Conservation (phyloP, 352 stramenopile genomes). For the Phytophthora pluvialis region DNA sequence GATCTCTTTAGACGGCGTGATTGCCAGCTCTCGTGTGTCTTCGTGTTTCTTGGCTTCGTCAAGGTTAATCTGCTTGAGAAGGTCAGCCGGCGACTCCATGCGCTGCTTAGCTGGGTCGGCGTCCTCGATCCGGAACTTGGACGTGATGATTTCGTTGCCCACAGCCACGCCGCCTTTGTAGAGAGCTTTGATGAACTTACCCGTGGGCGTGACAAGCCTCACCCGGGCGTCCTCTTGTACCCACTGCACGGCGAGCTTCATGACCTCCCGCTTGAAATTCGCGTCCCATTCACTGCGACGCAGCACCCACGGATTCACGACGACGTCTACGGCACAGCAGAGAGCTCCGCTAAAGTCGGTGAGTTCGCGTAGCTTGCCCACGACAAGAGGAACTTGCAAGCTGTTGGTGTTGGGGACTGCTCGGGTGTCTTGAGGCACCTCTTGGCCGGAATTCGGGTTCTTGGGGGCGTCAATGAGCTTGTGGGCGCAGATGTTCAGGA, state of each 20-base stretch:
- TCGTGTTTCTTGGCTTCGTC: slow-evolving; percentile 32
- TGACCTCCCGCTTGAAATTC: slow-evolving; percentile 83
- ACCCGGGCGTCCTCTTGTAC: slow-evolving; percentile 72
- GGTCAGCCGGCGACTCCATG: slow-evolving; percentile 55
- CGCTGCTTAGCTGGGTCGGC: slow-evolving; percentile 28
- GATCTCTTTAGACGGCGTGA: slow-evolving; percentile 23
- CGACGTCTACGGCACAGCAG: slow-evolving; percentile 65
- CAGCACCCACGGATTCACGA: slow-evolving; percentile 84
- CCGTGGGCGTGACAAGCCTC: slow-evolving; percentile 41
- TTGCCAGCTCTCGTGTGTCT: slow-evolving; percentile 11
- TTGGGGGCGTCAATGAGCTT: slow-evolving; percentile 73
- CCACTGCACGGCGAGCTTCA: slow-evolving; percentile 83
- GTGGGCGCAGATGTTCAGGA: slow-evolving; percentile 82
- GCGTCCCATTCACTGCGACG: slow-evolving; percentile 74
- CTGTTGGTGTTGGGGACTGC: slow-evolving; percentile 75
- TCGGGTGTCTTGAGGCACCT: slow-evolving; percentile 66
- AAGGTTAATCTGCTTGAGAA: slow-evolving; percentile 60
- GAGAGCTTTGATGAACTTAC: slow-evolving; percentile 86
- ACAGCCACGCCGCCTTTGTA: slow-evolving; percentile 81
- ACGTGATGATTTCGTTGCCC: slow-evolving; percentile 72
- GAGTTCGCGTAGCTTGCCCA: slow-evolving; percentile 63
- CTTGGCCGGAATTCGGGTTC: slow-evolving; percentile 72
- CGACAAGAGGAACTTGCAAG: slow-evolving; percentile 76
- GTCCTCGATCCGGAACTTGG: slow-evolving; percentile 74
- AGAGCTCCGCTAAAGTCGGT: slow-evolving; percentile 49